These are phyloP conservation scores for Melanomma pulvis-pyrius DNA, from an alignment of 495 filamentous ascomycete species.

Conservation along the genomic window DNA sequence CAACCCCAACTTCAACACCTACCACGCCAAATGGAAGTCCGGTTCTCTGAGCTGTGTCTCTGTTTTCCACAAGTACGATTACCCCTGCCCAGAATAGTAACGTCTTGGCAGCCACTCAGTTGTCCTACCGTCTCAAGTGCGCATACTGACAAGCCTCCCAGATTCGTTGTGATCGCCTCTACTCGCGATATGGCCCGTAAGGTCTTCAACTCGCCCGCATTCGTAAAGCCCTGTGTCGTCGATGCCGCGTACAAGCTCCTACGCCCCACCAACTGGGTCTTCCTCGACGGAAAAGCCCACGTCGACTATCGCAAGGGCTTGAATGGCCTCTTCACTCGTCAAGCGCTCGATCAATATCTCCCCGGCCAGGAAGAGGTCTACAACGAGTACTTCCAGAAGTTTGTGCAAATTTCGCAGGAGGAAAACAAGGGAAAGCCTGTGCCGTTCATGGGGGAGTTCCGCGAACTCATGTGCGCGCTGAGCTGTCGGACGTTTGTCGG, in stretches of 20 bases:
- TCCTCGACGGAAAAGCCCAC: slow-evolving; percentile 92
- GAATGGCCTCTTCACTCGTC: slow-evolving; percentile 91
- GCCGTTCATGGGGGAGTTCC: slow-evolving; percentile 90
- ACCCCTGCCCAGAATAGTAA: not conserved
- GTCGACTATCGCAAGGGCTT: slow-evolving; percentile 97
- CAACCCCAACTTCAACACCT: slow-evolving; percentile 87
- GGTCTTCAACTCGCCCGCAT: slow-evolving; percentile 91
- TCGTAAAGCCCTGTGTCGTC: slow-evolving; percentile 95
- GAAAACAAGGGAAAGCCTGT: slow-evolving; percentile 68
- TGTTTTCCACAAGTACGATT: slow-evolving; percentile 94
- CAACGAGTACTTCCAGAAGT: slow-evolving; percentile 79
- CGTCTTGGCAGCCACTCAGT: not conserved
- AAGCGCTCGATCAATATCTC: slow-evolving; percentile 83
- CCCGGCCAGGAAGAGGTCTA: slow-evolving; percentile 92
- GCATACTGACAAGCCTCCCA: slow-evolving; percentile 43
- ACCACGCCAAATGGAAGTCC: slow-evolving; percentile 88
- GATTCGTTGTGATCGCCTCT: slow-evolving; percentile 97
- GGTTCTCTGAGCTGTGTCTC: slow-evolving; percentile 93
- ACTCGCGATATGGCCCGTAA: slow-evolving; percentile 95
- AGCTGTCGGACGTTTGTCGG: slow-evolving; percentile 96
- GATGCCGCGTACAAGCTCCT: slow-evolving; percentile 94
- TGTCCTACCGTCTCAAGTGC: not conserved
- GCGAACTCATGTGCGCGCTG: slow-evolving; percentile 93
- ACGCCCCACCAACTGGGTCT: slow-evolving; percentile 92
- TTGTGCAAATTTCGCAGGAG: slow-evolving; percentile 70